phyloP scores from a whole-genome alignment of 495 filamentous ascomycete species.

The Aspergillus sparsus region DNA sequence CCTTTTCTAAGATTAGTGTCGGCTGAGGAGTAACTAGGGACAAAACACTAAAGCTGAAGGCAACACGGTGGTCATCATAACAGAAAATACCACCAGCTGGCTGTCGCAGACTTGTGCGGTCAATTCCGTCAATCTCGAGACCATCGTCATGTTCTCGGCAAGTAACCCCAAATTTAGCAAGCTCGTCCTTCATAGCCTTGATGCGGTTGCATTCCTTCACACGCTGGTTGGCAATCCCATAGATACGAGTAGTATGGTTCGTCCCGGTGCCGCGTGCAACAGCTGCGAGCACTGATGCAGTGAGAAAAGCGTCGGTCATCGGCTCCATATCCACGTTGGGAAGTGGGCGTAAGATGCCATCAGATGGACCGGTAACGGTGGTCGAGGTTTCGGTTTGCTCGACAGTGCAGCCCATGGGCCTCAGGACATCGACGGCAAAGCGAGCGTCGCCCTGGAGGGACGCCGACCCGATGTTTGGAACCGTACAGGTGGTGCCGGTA shows the following conservation, averaged over 20 bases:
- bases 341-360: conserved; percentile 67
- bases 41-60: conserved; percentile 97
- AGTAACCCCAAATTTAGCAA: conserved; percentile 91
- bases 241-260: conserved; percentile 73
- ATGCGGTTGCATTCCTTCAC: conserved; percentile 99
- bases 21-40: conserved; percentile 71
- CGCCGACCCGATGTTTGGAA: conserved; percentile 90
- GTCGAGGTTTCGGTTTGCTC: conserved; percentile 83
- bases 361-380: conserved; percentile 85
- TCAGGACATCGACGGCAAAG: conserved; percentile 88
- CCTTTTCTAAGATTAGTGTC: conserved; percentile 80
- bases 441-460: conserved; percentile 95
- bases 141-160: conserved; percentile 91
- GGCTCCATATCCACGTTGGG: conserved; percentile 94
- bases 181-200: conserved; percentile 90
- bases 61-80: conserved; percentile 97
- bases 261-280: conserved; percentile 66
- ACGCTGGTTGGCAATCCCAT: conserved; percentile 96
- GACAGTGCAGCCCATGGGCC: conserved; percentile 92
- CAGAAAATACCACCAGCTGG: conserved; percentile 76
- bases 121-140: conserved; percentile 77
- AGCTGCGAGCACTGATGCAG: conserved; percentile 88
- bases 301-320: conserved; percentile 99
- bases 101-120: conserved; percentile 58
- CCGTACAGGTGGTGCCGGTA: conserved; percentile 88